Conservation (phyloP, 768 basidiomycete genomes). For the Lactarius tabidus region DNA sequence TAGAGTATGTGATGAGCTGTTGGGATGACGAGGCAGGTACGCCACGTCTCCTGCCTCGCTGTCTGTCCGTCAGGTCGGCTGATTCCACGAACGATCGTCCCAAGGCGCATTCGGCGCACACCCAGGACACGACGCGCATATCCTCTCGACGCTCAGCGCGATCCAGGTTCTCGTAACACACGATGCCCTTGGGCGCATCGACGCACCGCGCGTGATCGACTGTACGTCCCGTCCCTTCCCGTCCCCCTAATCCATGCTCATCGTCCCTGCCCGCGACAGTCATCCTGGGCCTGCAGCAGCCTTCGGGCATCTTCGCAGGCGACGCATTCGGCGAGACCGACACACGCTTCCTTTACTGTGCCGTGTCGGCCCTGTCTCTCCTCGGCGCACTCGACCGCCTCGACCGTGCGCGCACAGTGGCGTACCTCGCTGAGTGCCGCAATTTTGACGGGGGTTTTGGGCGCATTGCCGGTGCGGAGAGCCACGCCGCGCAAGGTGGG, state of each 20-base stretch:
- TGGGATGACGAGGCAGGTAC: conserved; percentile 89
- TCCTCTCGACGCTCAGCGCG: conserved; percentile 82
- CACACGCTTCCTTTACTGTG: conserved; percentile 87
- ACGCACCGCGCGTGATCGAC: conserved; percentile 63
- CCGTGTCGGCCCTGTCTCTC: conserved; percentile 77
- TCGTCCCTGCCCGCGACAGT: conserved; percentile 49
- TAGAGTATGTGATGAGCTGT: conserved; percentile 88
- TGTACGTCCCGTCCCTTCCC: conserved; percentile 47
- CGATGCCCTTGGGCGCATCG: conserved; percentile 68
- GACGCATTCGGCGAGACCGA: conserved; percentile 91
- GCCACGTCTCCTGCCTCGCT: conserved; percentile 15
- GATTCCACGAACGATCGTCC: not conserved
- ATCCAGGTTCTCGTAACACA: conserved; percentile 90
- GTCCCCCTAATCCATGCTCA: not conserved
- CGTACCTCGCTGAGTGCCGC: conserved; percentile 69
- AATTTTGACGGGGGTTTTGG: conserved; percentile 99
- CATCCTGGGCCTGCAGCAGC: conserved; percentile 79
- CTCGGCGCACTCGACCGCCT: conserved; percentile 70
- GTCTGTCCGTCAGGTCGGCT: not conserved
- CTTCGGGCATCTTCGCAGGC: conserved; percentile 85
- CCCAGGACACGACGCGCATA: conserved; percentile 89
- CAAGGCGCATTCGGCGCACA: conserved; percentile 90
- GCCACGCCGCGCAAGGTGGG: conserved; percentile 86
- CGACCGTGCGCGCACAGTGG: conserved; percentile 60
- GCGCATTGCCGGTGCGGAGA: conserved; percentile 77